Evolutionary conservation across 306 rosid genomes (phyloP).

Genomic region (Adenanthera pavonina): DNA sequence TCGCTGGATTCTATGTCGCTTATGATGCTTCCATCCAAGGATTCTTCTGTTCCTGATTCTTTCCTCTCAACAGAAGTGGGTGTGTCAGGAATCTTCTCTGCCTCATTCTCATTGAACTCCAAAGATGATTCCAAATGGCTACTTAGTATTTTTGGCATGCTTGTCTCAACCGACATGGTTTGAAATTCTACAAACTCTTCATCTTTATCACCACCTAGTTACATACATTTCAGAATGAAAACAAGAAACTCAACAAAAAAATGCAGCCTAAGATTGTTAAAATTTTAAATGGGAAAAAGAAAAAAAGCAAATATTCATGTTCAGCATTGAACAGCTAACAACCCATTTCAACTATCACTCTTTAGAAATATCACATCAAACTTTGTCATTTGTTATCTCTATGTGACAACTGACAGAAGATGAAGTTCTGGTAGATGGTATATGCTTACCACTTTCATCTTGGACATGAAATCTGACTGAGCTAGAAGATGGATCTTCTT

Average conservation of each 20-base stretch:
- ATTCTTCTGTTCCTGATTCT: slow-evolving; percentile 77
- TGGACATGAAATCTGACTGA: slow-evolving; percentile 35
- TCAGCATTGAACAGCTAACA: neutral
- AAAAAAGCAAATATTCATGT: too few species aligned
- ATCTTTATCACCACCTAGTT: slow-evolving; percentile 23
- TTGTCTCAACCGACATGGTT: slow-evolving; percentile 57
- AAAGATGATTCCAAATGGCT: slow-evolving; percentile 41
- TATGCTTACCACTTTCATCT: slow-evolving; percentile 57
- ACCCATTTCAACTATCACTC: neutral
- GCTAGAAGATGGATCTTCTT: slow-evolving; percentile 51
- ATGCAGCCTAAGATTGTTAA: neutral
- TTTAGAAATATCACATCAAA: neutral
- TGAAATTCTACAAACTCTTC: slow-evolving; percentile 65
- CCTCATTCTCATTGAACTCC: slow-evolving; percentile 66
- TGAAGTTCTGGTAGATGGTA: slow-evolving; percentile 5
- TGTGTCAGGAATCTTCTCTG: slow-evolving; percentile 77
- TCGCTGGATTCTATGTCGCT: slow-evolving; percentile 78
- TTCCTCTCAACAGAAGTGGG: slow-evolving; percentile 77
- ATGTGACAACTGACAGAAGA: neutral
- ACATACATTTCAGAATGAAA: neutral
- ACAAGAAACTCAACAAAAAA: neutral
- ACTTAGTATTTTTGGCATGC: slow-evolving; percentile 41
- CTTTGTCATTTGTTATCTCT: neutral
- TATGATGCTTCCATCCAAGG: slow-evolving; percentile 79
- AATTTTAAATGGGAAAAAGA: too few species aligned